These are phyloP conservation scores for Batkoa obscura DNA, from an alignment of 371 early-diverging fungal genomes.

Conservation along the genomic window DNA sequence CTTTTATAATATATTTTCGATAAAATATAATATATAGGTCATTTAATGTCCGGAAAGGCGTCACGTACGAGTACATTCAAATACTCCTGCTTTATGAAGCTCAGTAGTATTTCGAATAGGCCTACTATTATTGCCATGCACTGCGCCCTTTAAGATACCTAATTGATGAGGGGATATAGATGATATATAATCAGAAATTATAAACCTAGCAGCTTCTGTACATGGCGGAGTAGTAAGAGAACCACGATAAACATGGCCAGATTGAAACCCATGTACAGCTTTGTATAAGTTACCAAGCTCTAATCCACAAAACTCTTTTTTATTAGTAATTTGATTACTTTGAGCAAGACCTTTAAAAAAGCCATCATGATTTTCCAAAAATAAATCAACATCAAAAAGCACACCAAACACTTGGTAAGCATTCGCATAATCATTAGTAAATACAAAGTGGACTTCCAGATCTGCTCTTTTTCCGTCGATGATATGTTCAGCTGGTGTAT, in stretches of 20 bases:
- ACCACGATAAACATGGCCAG: background rate
- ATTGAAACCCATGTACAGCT: background rate
- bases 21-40: too few relatives aligned
- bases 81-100: background rate
- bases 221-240: background rate
- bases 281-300: background rate
- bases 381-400: background rate
- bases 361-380: background rate
- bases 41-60: too few relatives aligned
- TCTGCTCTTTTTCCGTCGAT: background rate
- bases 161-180: background rate
- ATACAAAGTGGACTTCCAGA: background rate
- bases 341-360: too few relatives aligned
- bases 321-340: too few relatives aligned
- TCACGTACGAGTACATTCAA: too few relatives aligned
- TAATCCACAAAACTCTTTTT: background rate
- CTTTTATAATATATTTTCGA: too few relatives aligned
- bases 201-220: background rate
- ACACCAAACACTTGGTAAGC: background rate
- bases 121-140: background rate
- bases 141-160: background rate
- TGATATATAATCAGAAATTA: background rate
- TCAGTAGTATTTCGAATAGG: background rate
- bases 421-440: background rate
- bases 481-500: background rate